Evolutionary conservation across 2,329 filamentous ascomycete genomes (phyloP), one percentile per base, ranked within the genome.

Genomic region (Tolypocladium tropicale): DNA sequence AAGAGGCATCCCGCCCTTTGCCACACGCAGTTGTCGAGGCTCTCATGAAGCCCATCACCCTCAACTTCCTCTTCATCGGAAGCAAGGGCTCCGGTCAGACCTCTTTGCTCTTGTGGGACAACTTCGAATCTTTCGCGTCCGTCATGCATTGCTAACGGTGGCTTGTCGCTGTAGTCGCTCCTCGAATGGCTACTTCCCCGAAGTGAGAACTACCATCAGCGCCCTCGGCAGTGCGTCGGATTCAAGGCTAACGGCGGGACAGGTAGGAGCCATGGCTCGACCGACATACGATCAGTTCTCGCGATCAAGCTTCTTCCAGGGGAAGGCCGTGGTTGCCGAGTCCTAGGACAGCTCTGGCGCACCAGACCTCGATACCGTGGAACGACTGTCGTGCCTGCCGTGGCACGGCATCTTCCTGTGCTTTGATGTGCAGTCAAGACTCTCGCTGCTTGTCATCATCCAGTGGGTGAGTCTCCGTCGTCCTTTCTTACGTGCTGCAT

Each of bases 321-420:
- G 56, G 32, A 61, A 64, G 39, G 61, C 63, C 48, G 64, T 63
- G 1, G 63, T 62, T 56, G 58, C 71, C 53, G 72, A 74, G 62
- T 55, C 73, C 56, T 74, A 70, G 72, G 72, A 74, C 57, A 74
- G 70, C 59, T 74, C 72, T 30, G 72, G 72, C 60, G 66, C 68
- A 28, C 66, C 68, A 3, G 72, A 74, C 49, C 62, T 74, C 36
- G 67, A 65, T 51, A 70, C 64, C 2, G 65, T 74, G 7, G 61
- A 68, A 51, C 64, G 64, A 6, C 55, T 73, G 33, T 65, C 67
- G 23, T 72, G 72, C 57, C 68, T 73, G 14, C 48, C 61, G 6
- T 74, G 69, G 70, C 70, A 74, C 4, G 69, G 65, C 2, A 60
- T 74, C 0, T 72, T 74, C 55, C 61, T 74, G 34, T 74, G 72